phyloP scores from a whole-genome alignment of 2,329 filamentous ascomycete genomes.

The Claviceps quebecensis region DNA sequence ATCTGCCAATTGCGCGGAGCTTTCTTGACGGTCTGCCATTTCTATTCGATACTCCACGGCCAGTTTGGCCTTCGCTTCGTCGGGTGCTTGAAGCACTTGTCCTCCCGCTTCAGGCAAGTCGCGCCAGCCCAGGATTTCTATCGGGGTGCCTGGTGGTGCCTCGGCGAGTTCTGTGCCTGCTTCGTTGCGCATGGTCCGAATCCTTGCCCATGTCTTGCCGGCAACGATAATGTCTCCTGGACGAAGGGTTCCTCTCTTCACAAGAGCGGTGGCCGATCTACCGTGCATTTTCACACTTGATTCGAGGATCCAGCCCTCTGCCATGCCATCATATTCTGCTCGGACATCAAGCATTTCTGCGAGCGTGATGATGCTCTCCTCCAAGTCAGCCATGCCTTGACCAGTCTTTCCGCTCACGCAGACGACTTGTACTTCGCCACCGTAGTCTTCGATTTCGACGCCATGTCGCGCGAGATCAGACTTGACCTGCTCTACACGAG shows the following conservation, averaged over 20 bases:
- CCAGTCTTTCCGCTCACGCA: conserved; percentile 89
- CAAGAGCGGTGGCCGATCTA: conserved; percentile 74
- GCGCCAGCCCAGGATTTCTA: conserved; percentile 91
- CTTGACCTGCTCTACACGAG: conserved; percentile 73
- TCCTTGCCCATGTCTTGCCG: conserved; percentile 73
- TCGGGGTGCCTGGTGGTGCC: conserved; percentile 75
- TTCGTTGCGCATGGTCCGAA: conserved; percentile 78
- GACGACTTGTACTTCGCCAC: conserved; percentile 86
- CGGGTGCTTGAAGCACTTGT: conserved; percentile 67
- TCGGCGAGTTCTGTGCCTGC: conserved; percentile 57
- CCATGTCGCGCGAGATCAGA: conserved; percentile 70
- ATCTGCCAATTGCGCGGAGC: conserved; percentile 69
- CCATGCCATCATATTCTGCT: conserved; percentile 60
- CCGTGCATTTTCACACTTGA: conserved; percentile 75
- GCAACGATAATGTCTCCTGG: conserved; percentile 75
- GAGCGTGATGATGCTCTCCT: conserved; percentile 76
- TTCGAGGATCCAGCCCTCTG: conserved; percentile 90
- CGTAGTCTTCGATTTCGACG: conserved; percentile 86
- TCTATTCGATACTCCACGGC: conserved; percentile 67
- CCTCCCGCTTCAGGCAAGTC: conserved; percentile 71
- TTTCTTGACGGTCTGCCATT: conserved; percentile 54
- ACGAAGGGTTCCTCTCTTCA: conserved; percentile 74
- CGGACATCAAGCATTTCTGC: conserved; percentile 86
- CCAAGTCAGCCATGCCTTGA: conserved; percentile 76
- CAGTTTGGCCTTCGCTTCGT: conserved; percentile 63